Evolutionary conservation across 1,284 basidiomycete species (phyloP).

Genomic region (Ustilago trichophora): DNA sequence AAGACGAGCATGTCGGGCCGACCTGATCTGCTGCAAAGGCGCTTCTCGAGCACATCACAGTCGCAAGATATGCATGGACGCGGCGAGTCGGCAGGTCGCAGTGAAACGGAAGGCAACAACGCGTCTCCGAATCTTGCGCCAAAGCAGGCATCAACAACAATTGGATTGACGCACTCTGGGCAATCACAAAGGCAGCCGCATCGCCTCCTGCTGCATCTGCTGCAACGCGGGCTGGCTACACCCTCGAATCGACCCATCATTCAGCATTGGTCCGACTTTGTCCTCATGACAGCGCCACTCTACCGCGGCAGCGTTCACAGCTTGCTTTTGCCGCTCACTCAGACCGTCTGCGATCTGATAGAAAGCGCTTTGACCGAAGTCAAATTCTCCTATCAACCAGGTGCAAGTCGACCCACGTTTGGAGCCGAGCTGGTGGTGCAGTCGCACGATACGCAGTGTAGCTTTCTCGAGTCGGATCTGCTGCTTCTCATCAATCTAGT

Average conservation of each 20-base stretch:
- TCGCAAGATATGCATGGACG: slow-evolving; percentile 12
- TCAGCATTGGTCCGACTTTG: slow-evolving; percentile 96
- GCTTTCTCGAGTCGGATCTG: slow-evolving; percentile 46
- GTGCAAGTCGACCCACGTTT: slow-evolving; percentile 27
- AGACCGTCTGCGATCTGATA: slow-evolving; percentile 82
- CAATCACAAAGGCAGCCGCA: slow-evolving; percentile 33
- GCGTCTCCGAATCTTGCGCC: not conserved
- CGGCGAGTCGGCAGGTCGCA: slow-evolving; percentile 9
- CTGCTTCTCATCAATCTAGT: slow-evolving; percentile 50
- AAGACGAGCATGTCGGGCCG: slow-evolving; percentile 11
- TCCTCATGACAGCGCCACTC: slow-evolving; percentile 86
- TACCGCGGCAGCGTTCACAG: slow-evolving; percentile 77
- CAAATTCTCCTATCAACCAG: slow-evolving; percentile 56
- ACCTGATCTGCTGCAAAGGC: slow-evolving; percentile 13
- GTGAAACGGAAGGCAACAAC: slow-evolving; percentile 2
- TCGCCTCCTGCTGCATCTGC: slow-evolving; percentile 77
- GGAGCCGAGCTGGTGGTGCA: slow-evolving; percentile 37
- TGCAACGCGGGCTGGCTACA: slow-evolving; percentile 80
- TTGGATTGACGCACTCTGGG: no score
- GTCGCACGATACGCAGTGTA: slow-evolving; percentile 21
- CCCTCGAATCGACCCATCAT: slow-evolving; percentile 79
- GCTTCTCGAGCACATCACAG: slow-evolving; percentile 13
- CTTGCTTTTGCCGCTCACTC: slow-evolving; percentile 80
- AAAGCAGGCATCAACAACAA: not conserved
- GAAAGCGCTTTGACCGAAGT: slow-evolving; percentile 73